Conservation (phyloP, 2,329 filamentous ascomycete genomes). For the Penicillium italicum region DNA sequence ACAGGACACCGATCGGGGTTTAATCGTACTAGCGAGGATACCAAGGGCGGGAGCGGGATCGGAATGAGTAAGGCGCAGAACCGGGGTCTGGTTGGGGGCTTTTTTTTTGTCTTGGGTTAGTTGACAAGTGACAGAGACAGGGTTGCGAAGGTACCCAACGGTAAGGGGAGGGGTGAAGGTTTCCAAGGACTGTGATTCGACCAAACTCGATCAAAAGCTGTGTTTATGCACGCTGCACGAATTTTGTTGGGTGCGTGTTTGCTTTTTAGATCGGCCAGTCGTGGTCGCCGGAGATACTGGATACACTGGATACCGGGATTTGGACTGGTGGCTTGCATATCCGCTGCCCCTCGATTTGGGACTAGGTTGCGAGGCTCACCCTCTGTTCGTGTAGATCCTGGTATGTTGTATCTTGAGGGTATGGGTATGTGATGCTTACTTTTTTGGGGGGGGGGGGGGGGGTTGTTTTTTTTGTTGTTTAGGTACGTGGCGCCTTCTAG, state of each 20-base stretch:
- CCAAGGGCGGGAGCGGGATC: neutral
- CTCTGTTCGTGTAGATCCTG: neutral
- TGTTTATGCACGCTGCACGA: constrained; percentile 3
- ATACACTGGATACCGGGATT: neutral
- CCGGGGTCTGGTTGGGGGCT: neutral
- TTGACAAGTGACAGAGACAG: neutral
- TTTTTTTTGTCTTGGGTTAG: neutral
- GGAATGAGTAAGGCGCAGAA: neutral
- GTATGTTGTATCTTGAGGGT: neutral
- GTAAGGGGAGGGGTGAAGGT: neutral
- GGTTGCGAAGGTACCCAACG: neutral
- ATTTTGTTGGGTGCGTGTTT: neutral
- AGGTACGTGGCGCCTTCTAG: neutral
- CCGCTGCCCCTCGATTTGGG: neutral
- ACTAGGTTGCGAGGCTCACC: neutral
- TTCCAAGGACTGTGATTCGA: neutral
- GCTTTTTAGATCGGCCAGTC: constrained; percentile 1
- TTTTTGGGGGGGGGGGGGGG: no score
- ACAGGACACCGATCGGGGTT: neutral
- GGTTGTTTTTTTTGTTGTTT: neutral
- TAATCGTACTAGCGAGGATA: neutral
- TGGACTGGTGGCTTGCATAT: constrained; percentile 7
- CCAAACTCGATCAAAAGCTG: neutral
- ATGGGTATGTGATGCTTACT: neutral
- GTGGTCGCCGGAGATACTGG: neutral